phyloP scores from a whole-genome alignment of 2,329 filamentous ascomycete genomes.

The Zymoseptoria crescenta region DNA sequence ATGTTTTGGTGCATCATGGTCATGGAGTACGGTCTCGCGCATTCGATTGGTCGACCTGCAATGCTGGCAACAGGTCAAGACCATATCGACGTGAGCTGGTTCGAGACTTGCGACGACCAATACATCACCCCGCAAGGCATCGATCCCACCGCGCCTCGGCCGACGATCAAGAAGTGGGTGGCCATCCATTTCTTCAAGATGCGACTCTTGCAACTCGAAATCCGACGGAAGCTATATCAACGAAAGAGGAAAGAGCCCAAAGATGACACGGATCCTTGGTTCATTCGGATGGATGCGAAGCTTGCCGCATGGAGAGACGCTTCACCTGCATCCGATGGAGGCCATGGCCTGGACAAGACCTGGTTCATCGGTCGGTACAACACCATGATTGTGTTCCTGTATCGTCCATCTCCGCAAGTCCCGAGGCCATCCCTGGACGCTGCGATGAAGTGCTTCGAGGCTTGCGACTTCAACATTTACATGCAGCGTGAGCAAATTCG shows the following conservation, averaged over 20 bases:
- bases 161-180: conserved; percentile 75
- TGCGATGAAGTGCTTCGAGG: conserved; percentile 74
- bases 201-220: conserved; percentile 79
- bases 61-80: conserved; percentile 77
- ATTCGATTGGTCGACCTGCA: conserved; percentile 79
- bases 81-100: conserved; percentile 77
- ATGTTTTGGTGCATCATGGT: conserved; percentile 81
- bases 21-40: conserved; percentile 82
- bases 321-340: conserved; percentile 63
- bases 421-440: conserved; percentile 74
- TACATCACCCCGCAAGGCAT: conserved; percentile 75
- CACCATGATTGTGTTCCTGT: conserved; percentile 80
- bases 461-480: conserved; percentile 71
- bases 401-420: conserved; percentile 85
- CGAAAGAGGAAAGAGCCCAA: conserved; percentile 69
- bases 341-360: conserved; percentile 61
- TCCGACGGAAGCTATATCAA: conserved; percentile 77
- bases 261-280: conserved; percentile 81
- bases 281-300: conserved; percentile 67
- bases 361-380: conserved; percentile 66
- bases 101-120: conserved; percentile 71
- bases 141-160: conserved; percentile 52
- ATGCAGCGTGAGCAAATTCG: conserved; percentile 74
- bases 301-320: conserved; percentile 71
- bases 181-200: conserved; percentile 92